phyloP scores from a whole-genome alignment of 1,139 yeast genomes.

The Magnusiomyces tetraspermus region DNA sequence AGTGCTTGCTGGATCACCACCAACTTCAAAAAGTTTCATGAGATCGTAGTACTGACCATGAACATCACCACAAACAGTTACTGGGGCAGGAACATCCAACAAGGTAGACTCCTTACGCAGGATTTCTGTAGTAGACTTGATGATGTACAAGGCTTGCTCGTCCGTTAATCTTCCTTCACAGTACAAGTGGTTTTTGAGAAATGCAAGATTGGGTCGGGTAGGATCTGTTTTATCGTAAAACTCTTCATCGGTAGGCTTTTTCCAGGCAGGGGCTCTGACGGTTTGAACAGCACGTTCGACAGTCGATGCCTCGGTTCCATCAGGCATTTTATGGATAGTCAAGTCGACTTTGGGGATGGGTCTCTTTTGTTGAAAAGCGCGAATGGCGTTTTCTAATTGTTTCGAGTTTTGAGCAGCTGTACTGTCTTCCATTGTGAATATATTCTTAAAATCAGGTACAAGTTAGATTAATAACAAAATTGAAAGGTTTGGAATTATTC shows the following conservation, averaged over 20 bases:
- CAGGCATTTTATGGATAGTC: conserved; percentile 53
- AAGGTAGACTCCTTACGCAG: conserved; percentile 69
- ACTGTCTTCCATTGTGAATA: conserved; percentile 7
- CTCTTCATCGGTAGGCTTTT: conserved; percentile 57
- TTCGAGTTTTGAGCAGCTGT: conserved; percentile 11
- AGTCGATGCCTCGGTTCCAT: conserved; percentile 59
- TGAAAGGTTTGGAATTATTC: no score
- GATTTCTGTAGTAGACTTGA: conserved; percentile 59
- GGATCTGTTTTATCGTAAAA: conserved; percentile 51
- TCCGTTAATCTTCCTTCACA: conserved; percentile 73
- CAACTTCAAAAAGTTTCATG: conserved; percentile 86
- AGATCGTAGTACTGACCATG: conserved; percentile 94
- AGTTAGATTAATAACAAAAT: no score
- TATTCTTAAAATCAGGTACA: no score
- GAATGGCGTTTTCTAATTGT: conserved; percentile 54
- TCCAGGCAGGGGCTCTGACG: conserved; percentile 62
- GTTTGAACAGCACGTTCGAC: conserved; percentile 54
- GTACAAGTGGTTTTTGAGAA: conserved; percentile 63
- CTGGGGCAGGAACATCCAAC: conserved; percentile 79
- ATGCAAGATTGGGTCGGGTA: conserved; percentile 53
- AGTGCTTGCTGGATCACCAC: conserved; percentile 75
- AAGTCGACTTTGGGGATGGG: conserved; percentile 38
- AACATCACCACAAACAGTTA: conserved; percentile 92
- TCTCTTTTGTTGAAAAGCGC: conserved; percentile 54
- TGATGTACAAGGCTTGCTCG: conserved; percentile 60